Percentiles rank a stretch among this genome's conserved stretches.
Evolutionary conservation across 2,329 filamentous ascomycete genomes (phyloP).

Genomic region (Thermoascus crustaceus): DNA sequence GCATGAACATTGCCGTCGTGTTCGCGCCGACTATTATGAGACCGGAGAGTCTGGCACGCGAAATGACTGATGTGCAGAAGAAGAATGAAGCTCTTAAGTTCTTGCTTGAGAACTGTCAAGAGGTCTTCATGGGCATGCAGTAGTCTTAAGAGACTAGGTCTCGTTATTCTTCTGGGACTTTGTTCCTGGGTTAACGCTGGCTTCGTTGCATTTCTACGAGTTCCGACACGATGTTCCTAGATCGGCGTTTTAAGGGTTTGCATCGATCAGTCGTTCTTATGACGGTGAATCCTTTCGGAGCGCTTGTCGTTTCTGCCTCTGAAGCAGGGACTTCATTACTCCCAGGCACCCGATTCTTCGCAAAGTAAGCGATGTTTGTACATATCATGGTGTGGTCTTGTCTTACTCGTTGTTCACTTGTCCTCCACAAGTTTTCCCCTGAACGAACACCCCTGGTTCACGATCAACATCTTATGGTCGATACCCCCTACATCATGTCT

Average conservation of each 20-base stretch:
- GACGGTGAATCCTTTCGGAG: too few species aligned
- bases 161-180: too few species aligned
- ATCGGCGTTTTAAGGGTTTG: too few species aligned
- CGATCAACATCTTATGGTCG: conserved; percentile 22
- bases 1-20: conserved; percentile 90
- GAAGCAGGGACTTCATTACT: too few species aligned
- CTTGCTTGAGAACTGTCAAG: conserved; percentile 79
- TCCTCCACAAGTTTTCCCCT: conserved; percentile 2
- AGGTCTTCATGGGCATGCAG: conserved; percentile 56
- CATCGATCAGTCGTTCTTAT: too few species aligned
- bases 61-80: conserved; percentile 91
- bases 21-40: conserved; percentile 98
- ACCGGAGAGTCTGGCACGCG: conserved; percentile 76
- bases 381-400: conserved; percentile 17
- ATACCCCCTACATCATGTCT: conserved; percentile 22
- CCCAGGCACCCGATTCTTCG: too few species aligned
- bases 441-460: conserved; percentile 11
- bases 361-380: conserved; percentile 10
- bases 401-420: conserved; percentile 2
- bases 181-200: too few species aligned
- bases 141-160: too few species aligned
- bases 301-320: too few species aligned
- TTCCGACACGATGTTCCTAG: too few species aligned
- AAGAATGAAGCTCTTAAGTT: conserved; percentile 92
- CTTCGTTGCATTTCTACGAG: too few species aligned